phyloP scores from a whole-genome alignment of 2,329 filamentous ascomycete genomes.

The Bipolaris zeicola region DNA sequence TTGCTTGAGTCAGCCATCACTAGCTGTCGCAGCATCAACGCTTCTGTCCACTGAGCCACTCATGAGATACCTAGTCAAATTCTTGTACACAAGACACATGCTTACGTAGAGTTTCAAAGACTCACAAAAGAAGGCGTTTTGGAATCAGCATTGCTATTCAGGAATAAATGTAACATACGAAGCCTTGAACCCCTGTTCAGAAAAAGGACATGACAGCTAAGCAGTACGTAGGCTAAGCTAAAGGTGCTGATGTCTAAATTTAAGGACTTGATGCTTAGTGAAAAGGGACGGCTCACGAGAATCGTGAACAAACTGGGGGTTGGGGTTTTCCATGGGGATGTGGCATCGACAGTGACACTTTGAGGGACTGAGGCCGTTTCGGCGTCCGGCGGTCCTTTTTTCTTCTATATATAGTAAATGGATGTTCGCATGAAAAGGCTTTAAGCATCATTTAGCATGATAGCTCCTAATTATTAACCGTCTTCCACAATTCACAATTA shows the following conservation, averaged over 20 bases:
- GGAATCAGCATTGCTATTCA: constrained; percentile 9
- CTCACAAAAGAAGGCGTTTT: no score
- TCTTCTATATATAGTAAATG: not conserved
- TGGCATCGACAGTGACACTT: not conserved
- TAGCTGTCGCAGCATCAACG: no score
- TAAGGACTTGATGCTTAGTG: constrained; percentile 21
- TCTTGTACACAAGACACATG: no score
- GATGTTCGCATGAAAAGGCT: not conserved
- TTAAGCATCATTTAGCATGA: not conserved
- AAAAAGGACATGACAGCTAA: constrained; percentile 25
- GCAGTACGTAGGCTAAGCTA: constrained; percentile 19
- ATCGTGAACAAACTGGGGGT: constrained; percentile 9
- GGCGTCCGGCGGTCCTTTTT: not conserved
- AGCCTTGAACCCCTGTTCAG: no score
- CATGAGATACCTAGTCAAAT: no score
- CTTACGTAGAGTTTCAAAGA: no score
- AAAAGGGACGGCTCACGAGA: not conserved
- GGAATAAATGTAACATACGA: not conserved
- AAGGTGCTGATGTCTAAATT: constrained; percentile 20
- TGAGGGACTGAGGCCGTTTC: no score
- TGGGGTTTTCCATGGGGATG: not conserved
- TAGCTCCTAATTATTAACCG: not conserved
- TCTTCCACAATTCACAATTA: no score
- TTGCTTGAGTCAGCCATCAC: no score
- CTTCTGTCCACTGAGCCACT: no score